A percentile compares a stretch with the other conserved stretches of the same genome.
Evolutionary conservation across 2,329 filamentous ascomycete genomes (phyloP).

Genomic region (Nigrospora oryzae): DNA sequence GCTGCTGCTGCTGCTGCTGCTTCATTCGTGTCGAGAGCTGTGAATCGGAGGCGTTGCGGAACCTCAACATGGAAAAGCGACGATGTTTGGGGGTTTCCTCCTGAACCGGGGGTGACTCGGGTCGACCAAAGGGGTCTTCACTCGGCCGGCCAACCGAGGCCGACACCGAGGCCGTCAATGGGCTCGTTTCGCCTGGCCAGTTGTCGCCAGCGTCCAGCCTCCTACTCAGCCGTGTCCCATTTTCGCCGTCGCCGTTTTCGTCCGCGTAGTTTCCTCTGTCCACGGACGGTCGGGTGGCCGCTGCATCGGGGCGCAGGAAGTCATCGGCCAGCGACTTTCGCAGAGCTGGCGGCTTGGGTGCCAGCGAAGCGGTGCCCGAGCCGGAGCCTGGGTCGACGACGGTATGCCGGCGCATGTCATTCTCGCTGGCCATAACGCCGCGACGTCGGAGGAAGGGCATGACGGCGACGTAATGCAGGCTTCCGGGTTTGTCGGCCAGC

Average conservation of each 20-base stretch:
- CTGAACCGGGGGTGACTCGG: conserved; percentile 41
- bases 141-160: conserved; percentile 12
- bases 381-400: conserved; percentile 18
- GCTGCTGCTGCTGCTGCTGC: conserved; percentile 41
- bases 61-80: conserved; percentile 66
- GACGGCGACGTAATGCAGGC: conserved; percentile 8
- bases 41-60: conserved; percentile 88
- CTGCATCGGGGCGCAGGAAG: conserved; percentile 7
- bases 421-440: conserved; percentile 51
- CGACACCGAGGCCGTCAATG: conserved; percentile 4
- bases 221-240: background rate
- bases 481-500: too few species aligned
- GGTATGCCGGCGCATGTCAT: conserved; percentile 47
- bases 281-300: conserved; percentile 3
- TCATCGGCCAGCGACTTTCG: conserved; percentile 11
- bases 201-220: conserved; percentile 9
- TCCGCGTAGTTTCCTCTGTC: conserved; percentile 1
- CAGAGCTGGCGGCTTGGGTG: conserved; percentile 7
- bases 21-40: conserved; percentile 70
- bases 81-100: conserved; percentile 48
- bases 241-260: conserved; percentile 1
- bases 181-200: conserved; percentile 11
- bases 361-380: conserved; percentile 5
- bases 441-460: conserved; percentile 57
- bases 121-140: conserved; percentile 22